Base-by-base conservation (phyloP, 2,329 filamentous ascomycete genomes). In the Hypoxylon sp. region DNA sequence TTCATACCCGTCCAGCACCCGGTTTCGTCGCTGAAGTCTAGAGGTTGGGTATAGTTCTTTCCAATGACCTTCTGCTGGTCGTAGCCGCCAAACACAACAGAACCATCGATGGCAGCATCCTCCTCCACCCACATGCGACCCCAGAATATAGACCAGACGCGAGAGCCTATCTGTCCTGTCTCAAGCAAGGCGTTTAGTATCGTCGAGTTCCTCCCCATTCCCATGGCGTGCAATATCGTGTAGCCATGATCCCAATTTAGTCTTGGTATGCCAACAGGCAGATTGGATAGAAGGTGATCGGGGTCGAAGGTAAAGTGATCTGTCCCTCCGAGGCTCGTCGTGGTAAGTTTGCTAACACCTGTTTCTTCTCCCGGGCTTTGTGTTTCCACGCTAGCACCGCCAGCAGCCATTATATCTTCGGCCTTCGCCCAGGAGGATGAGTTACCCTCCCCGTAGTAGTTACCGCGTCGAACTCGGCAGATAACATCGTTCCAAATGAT, bases 81-180 rank as follows among this genome's bases (percentile, higher is more conserved):
- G 26, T 69, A 72, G 0, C 69, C 71, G 0, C 69, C 69, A 0
- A 71, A 36, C 0, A 72, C 55, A 2, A 72, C 13, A 0, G 61
- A 64, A 0, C 70, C 70, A 9, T 73, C 64, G 0, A 71, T 37
- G 2, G 51, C 42, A 7, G 57, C 51, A 2, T 35, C 40, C 7
- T 44, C 31, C 5, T 53, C 54, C 9, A 60, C 49, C 64, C 61
- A 71, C 65, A 64, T 67, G 1, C 65, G 62, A 0, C 70, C 69
- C 70, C 68, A 72, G 53, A 68, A 73, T 11, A 71, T 64, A 1
- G 70, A 72, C 69, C 43, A 57, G n/a, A 43, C 42, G 11, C 49
- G 53, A 15, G 57, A 54, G 3, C 53, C 19, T 31, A 59, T 49
- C n/a, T 20, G 32, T 1, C 37, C 32, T n/a, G 51, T 13, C n/a